Evolutionary conservation across 495 filamentous ascomycete genomes (phyloP).

Genomic region (Neurospora sp.): DNA sequence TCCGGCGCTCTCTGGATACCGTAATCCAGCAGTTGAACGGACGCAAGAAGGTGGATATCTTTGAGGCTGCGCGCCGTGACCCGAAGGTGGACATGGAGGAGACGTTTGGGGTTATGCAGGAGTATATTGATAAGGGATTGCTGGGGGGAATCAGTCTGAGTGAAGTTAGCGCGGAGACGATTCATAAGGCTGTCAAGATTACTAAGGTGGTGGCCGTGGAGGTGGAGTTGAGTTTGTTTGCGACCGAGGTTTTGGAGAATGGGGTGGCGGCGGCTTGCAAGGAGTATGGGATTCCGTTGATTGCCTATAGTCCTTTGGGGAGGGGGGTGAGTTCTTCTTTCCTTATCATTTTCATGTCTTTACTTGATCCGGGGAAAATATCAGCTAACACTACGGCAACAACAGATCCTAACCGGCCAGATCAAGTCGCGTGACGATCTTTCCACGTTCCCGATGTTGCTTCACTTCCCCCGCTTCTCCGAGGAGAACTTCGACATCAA

Average conservation of each 20-base stretch:
- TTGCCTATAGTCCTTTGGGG: conserved; percentile 46
- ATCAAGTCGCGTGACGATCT: conserved; percentile 53
- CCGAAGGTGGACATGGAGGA: conserved; percentile 39
- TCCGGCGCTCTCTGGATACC: conserved; percentile 58
- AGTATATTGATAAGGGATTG: conserved; percentile 63
- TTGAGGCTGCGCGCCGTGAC: conserved; percentile 68
- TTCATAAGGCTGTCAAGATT: conserved; percentile 55
- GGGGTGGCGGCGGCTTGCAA: conserved; percentile 63
- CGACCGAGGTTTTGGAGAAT: conserved; percentile 59
- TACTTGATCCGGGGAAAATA: not conserved
- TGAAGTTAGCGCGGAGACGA: conserved; percentile 64
- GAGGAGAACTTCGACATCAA: conserved; percentile 64
- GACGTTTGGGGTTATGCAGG: conserved; percentile 45
- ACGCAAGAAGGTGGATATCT: conserved; percentile 75
- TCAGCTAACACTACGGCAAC: conserved; percentile 6
- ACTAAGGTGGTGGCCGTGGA: conserved; percentile 67
- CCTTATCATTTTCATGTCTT: not conserved
- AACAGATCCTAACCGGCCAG: conserved; percentile 45
- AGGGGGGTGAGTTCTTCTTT: conserved; percentile 41
- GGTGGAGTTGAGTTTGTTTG: conserved; percentile 66
- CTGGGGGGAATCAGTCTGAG: conserved; percentile 69
- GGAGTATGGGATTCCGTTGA: conserved; percentile 58
- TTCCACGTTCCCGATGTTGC: conserved; percentile 46
- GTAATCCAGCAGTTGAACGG: conserved; percentile 52
- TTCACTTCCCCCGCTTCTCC: conserved; percentile 51